Percentiles rank a stretch among this genome's conserved stretches.
phyloP scores from a whole-genome alignment of 192 early-diverging fungal species.

The Linnemannia hyalina region DNA sequence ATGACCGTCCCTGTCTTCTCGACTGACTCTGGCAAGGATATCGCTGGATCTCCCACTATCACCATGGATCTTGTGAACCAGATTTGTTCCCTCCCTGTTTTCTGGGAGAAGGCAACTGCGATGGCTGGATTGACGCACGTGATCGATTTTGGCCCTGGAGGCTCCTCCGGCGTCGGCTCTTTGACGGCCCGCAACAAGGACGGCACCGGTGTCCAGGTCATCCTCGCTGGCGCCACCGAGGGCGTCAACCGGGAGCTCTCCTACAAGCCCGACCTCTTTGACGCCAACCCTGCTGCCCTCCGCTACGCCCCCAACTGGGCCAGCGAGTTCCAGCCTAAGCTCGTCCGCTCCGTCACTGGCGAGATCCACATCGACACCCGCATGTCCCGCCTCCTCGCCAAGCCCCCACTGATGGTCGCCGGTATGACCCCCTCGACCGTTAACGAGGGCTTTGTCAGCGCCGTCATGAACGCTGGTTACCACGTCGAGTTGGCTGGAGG shows the following conservation, averaged over 20 bases:
- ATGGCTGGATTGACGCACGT: slow-evolving; percentile 81
- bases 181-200: slow-evolving; percentile 90
- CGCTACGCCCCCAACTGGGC: slow-evolving; percentile 88
- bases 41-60: slow-evolving; percentile 68
- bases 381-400: slow-evolving; percentile 87
- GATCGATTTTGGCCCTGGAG: slow-evolving; percentile 95
- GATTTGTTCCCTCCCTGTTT: slow-evolving; percentile 76
- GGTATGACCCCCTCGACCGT: slow-evolving; percentile 95
- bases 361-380: slow-evolving; percentile 87
- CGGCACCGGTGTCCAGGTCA: slow-evolving; percentile 82
- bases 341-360: slow-evolving; percentile 80
- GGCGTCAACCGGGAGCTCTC: slow-evolving; percentile 71
- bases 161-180: slow-evolving; percentile 84
- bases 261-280: slow-evolving; percentile 83
- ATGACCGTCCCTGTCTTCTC: slow-evolving; percentile 84
- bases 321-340: slow-evolving; percentile 83
- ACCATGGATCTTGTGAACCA: slow-evolving; percentile 78
- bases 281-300: slow-evolving; percentile 80
- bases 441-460: slow-evolving; percentile 82
- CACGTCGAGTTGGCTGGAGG: slow-evolving; percentile 93
- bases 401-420: slow-evolving; percentile 94
- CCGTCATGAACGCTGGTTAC: slow-evolving; percentile 91
- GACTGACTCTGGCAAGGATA: slow-evolving; percentile 85
- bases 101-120: slow-evolving; percentile 82
- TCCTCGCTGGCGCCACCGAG: slow-evolving; percentile 79